phyloP scores from a whole-genome alignment of 1,284 basidiomycete species.

The Singerocomus inundabilis region DNA sequence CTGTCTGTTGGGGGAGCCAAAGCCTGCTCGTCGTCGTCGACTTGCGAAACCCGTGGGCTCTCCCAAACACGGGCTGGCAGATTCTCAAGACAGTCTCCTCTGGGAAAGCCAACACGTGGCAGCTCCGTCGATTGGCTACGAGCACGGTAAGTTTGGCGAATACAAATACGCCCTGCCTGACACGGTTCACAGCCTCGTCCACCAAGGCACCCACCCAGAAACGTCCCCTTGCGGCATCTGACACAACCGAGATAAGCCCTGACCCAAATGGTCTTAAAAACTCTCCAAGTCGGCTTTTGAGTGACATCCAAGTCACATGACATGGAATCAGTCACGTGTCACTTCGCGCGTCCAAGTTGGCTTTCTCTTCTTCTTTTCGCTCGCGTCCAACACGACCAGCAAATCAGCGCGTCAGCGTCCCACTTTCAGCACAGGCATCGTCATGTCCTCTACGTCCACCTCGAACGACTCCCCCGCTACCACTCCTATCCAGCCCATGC shows the following conservation, averaged over 20 bases:
- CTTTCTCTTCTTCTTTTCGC: slow-evolving; percentile 12
- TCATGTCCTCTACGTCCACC: slow-evolving; percentile 60
- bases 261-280: no score
- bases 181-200: slow-evolving; percentile 14
- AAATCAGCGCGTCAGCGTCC: no score
- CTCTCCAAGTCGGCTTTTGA: slow-evolving; percentile 12
- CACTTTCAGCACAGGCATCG: neutral
- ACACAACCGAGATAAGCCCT: no score
- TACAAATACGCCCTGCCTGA: slow-evolving; percentile 18
- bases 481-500: slow-evolving; percentile 72
- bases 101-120: slow-evolving; percentile 22
- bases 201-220: neutral
- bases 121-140: neutral
- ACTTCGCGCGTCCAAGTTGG: slow-evolving; percentile 30
- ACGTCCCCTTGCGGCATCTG: no score
- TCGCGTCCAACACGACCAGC: neutral
- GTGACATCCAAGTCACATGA: slow-evolving; percentile 17
- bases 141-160: slow-evolving; percentile 20
- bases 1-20: neutral
- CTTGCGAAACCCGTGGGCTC: slow-evolving; percentile 27
- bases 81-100: slow-evolving; percentile 19
- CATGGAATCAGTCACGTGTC: slow-evolving; percentile 24
- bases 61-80: slow-evolving; percentile 12
- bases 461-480: slow-evolving; percentile 63
- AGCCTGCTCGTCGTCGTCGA: slow-evolving; percentile 10